Percentiles rank a stretch among this genome's conserved stretches.
These are phyloP conservation scores for Fraxinus anomala DNA, from an alignment of 257 asterid species.

Conservation along the genomic window DNA sequence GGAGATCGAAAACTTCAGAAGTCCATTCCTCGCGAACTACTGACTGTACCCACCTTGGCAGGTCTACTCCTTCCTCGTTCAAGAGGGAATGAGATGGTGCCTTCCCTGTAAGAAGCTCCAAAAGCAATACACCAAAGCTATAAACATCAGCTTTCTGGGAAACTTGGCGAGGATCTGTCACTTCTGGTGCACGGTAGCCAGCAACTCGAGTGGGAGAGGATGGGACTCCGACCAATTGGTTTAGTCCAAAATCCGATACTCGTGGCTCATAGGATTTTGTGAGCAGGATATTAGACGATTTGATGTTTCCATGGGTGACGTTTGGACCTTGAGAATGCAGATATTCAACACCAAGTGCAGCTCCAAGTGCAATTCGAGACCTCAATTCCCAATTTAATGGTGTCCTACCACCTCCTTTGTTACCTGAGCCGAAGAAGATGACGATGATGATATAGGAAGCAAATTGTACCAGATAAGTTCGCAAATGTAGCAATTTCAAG, in stretches of 20 bases:
- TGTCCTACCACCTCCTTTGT: conserved; percentile 76
- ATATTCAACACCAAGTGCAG: conserved; percentile 74
- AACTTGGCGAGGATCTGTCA: conserved; percentile 74
- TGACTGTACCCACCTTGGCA: conserved; percentile 87
- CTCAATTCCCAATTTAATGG: conserved; percentile 78
- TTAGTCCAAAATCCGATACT: conserved; percentile 76
- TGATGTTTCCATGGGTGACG: conserved; percentile 76
- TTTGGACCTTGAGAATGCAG: conserved; percentile 61
- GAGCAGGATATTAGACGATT: conserved; percentile 80
- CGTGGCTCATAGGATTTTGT: conserved; percentile 63
- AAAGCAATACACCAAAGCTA: conserved; percentile 67
- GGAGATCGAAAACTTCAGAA: conserved; percentile 76
- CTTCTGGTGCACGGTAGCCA: conserved; percentile 89
- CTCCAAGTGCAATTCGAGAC: conserved; percentile 69
- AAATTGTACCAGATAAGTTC: neutral
- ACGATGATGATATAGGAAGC: neutral
- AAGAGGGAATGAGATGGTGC: conserved; percentile 81
- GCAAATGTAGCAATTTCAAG: neutral
- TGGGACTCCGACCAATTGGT: conserved; percentile 69
- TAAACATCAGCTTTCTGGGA: conserved; percentile 80
- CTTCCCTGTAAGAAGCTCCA: conserved; percentile 85
- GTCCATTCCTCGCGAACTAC: conserved; percentile 81
- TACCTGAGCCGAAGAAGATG: conserved; percentile 46
- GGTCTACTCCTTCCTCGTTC: conserved; percentile 82
- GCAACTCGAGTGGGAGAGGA: conserved; percentile 68